phyloP scores from a whole-genome alignment of 495 filamentous ascomycete species.

The Opeltia flavorubescens region DNA sequence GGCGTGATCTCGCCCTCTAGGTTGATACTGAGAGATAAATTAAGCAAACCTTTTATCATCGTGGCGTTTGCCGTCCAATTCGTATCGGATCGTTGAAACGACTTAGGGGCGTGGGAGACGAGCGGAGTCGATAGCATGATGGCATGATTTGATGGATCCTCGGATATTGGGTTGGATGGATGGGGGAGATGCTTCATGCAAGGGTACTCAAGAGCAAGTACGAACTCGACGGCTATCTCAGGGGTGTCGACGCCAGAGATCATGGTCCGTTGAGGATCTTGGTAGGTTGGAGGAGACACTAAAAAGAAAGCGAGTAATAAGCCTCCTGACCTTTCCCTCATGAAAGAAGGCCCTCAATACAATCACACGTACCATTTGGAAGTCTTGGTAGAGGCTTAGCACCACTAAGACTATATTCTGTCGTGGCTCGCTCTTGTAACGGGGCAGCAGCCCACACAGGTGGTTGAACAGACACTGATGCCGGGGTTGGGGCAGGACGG shows the following conservation, averaged over 20 bases:
- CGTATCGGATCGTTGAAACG: constrained; percentile 7
- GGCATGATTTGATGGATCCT: constrained; percentile 13
- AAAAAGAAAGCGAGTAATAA: not conserved
- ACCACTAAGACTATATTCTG: not conserved
- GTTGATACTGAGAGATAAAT: constrained; percentile 34
- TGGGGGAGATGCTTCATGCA: constrained; percentile 17
- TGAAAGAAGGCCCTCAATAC: not conserved
- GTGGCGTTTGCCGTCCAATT: constrained; percentile 11
- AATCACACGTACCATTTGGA: not conserved
- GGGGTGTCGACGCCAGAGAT: constrained; percentile 6
- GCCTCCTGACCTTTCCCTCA: not conserved
- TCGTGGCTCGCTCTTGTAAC: not conserved
- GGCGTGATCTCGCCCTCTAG: constrained; percentile 55
- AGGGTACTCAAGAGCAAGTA: constrained; percentile 17
- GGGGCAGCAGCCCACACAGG: not conserved
- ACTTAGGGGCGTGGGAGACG: constrained; percentile 8
- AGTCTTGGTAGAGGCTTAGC: not conserved
- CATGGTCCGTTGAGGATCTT: not conserved
- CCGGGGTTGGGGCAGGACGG: not conserved
- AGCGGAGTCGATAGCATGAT: constrained; percentile 15
- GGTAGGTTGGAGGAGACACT: not conserved
- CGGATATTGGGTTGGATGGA: constrained; percentile 4
- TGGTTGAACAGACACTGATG: not conserved
- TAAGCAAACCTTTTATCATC: constrained; percentile 16
- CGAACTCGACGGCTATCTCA: constrained; percentile 17